A percentile compares a stretch with the other conserved stretches of the same genome.
These are phyloP conservation scores for Vaucheria bursata DNA, from an alignment of 352 stramenopile species.

Conservation along the genomic window DNA sequence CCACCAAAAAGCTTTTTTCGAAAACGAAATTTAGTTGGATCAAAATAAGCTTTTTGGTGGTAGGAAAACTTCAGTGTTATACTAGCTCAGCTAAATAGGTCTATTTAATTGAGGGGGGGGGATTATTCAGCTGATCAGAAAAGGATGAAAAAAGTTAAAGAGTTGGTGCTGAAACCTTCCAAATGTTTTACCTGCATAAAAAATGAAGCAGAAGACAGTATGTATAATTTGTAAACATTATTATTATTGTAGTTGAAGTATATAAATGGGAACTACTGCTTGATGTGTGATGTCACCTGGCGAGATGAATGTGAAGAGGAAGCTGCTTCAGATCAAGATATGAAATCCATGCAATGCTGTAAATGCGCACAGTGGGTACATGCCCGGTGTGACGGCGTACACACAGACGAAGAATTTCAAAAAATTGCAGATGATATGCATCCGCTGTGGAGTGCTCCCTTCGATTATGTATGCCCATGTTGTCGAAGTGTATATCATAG, in stretches of 20 bases:
- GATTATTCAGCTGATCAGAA: neutral
- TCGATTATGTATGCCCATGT: conserved; percentile 1
- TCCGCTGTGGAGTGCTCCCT: conserved; percentile 2
- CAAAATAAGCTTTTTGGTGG: too few species aligned
- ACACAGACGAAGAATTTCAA: neutral
- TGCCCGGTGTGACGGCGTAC: conserved; percentile 42
- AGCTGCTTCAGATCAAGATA: neutral
- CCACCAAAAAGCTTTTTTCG: too few species aligned
- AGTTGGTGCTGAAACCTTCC: neutral
- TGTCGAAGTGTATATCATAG: neutral
- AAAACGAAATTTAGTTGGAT: too few species aligned
- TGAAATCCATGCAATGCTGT: conserved; percentile 17
- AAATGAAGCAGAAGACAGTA: conserved; percentile 14
- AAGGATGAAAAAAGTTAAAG: neutral
- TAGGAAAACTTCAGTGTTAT: too few species aligned
- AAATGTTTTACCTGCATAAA: neutral
- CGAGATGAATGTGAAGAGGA: conserved; percentile 11
- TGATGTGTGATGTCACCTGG: conserved; percentile 25
- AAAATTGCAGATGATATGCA: conserved; percentile 14
- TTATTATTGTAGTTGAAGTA: too few species aligned
- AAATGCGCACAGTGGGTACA: conserved; percentile 46
- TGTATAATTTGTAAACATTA: too few species aligned
- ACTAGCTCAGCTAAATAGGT: neutral
- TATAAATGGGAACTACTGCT: conserved; percentile 27
- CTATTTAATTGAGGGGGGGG: neutral